Percentiles rank a stretch among this genome's conserved stretches.
Conservation (phyloP, 2,329 filamentous ascomycete genomes). For the Sporothrix schenckii region DNA sequence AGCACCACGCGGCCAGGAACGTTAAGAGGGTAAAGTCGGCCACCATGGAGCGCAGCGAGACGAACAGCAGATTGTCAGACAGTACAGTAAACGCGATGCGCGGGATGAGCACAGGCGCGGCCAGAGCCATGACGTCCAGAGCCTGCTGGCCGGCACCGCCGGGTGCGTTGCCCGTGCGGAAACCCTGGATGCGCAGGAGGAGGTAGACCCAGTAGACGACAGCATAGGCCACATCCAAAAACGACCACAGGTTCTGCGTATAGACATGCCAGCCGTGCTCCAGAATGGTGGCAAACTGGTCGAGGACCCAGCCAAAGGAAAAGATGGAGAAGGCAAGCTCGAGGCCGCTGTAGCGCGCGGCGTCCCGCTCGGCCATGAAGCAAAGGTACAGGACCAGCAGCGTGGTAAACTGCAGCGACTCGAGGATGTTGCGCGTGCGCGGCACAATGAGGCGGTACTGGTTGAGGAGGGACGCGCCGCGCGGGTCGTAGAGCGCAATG, state of each 20-base stretch:
- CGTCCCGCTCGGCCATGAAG: constrained; percentile 70
- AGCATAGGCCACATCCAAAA: constrained; percentile 79
- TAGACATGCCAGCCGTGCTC: constrained; percentile 79
- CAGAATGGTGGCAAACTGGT: constrained; percentile 75
- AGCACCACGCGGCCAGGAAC: constrained; percentile 77
- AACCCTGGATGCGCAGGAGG: constrained; percentile 66
- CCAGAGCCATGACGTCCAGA: constrained; percentile 77
- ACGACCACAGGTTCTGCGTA: constrained; percentile 86
- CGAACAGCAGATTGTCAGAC: constrained; percentile 81
- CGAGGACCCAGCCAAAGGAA: constrained; percentile 75
- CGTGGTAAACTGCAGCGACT: constrained; percentile 72
- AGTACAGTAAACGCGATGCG: constrained; percentile 80
- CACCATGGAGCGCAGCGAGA: constrained; percentile 82
- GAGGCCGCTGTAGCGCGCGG: constrained; percentile 56
- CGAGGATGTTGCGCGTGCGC: constrained; percentile 73
- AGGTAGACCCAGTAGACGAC: constrained; percentile 71
- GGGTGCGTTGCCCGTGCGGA: constrained; percentile 49
- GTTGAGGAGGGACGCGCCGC: constrained; percentile 74
- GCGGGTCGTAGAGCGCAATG: constrained; percentile 78
- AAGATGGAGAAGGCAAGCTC: constrained; percentile 74
- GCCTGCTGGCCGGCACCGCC: constrained; percentile 64
- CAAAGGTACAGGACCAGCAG: constrained; percentile 69
- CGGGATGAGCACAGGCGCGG: constrained; percentile 75
- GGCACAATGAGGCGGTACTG: constrained; percentile 85
- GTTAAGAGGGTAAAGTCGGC: constrained; percentile 80